These are phyloP conservation scores for Gossypium mustelinum DNA, from an alignment of 345 rosid species.

Conservation along the genomic window DNA sequence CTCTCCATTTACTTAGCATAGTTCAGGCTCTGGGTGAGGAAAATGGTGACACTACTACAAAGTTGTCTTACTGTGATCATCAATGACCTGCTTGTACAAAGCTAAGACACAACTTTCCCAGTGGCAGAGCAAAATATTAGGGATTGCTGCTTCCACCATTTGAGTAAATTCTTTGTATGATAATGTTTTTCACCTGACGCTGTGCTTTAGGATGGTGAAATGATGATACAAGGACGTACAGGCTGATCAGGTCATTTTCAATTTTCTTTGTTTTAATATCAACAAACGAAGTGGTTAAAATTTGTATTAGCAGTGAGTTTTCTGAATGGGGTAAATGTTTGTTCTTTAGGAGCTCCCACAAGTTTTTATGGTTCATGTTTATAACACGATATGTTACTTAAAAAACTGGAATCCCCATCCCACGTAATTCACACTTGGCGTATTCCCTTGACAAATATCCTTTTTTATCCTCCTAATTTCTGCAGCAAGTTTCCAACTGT, in stretches of 20 bases:
- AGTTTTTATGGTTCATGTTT: background rate
- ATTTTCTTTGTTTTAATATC: background rate
- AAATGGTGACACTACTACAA: background rate
- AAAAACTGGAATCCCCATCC: background rate
- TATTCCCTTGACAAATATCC: background rate
- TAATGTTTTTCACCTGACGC: background rate
- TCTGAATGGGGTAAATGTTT: background rate
- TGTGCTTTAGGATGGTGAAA: background rate
- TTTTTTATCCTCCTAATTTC: conserved; percentile 12
- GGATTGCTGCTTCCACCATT: background rate
- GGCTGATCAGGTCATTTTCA: too few relatives aligned
- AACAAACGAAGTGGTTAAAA: background rate
- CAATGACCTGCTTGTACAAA: background rate
- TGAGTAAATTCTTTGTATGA: background rate
- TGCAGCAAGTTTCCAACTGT: conserved; percentile 27
- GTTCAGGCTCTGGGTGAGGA: background rate
- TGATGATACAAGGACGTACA: too few relatives aligned
- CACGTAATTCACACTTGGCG: conserved; percentile 12
- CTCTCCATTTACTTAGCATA: background rate
- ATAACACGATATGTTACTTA: background rate
- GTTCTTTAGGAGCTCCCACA: background rate
- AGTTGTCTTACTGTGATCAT: background rate
- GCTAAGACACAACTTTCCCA: background rate
- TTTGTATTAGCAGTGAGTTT: background rate
- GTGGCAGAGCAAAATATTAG: background rate